Evolutionary conservation across 345 rosid species (phyloP), one percentile per base, ranked within the genome.

Genomic region (Excoecaria agallocha): DNA sequence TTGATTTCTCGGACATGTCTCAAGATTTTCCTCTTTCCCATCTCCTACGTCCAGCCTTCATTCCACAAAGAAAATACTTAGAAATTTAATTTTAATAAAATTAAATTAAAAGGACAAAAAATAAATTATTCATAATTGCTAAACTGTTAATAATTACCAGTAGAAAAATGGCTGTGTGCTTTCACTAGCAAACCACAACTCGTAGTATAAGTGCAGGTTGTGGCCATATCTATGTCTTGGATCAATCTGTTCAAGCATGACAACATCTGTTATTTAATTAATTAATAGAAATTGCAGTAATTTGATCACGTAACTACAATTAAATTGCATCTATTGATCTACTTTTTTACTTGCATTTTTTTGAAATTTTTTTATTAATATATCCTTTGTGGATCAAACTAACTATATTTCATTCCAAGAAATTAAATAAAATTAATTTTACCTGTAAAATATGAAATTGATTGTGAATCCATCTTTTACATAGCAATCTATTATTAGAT

Each of bases 21-120:
- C 87, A 41, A 86, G 84, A 63, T 80, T 85, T 19, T 86, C 80
- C 75, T 89, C 93, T 45, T 84, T 92, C 39, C 97, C 97, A 24
- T 88, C 94, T 70, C 97, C 97, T 45, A 92, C 84, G 65, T 92
- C 93, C 84, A 92, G 79, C 97, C 94, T 88, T 81, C 82, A 66
- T 75, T 60, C 19, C 66, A 58, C 55, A 20, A 35, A 80, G 25
- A 78, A 50, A 38, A 25, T 20, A 9, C 9, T 16, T 55, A 58
- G 7, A 19, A 52, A 6, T 8, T 19, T 3, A 43, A 43, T 7
- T 5, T 58, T 10, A 58, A 58, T 22, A 15, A 13, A 24, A n/a
- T 0, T 22, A 5, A 25, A 57, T 10, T 9, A 2, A 9, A 57
- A 11, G 10, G 11, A 55, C 6, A 13, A 12, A 8, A 22, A 57